Evolutionary conservation across 1,139 yeast species (phyloP).

Genomic region (Blastobotrys illinoisensis): DNA sequence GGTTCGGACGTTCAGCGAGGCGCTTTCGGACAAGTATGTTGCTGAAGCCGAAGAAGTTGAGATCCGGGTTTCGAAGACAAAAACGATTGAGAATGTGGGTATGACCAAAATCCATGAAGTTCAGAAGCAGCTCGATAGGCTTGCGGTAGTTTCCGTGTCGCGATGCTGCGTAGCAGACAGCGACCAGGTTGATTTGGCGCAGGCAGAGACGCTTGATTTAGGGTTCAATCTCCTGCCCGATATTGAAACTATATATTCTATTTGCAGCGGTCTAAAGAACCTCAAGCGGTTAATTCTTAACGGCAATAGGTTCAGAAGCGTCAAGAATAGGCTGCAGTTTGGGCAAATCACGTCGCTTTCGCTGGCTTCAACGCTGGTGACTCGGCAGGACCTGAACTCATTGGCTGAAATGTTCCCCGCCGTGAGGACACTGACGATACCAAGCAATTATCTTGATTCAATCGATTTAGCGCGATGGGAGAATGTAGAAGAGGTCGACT

Average conservation of each 20-base stretch:
- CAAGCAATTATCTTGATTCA: conserved; percentile 40
- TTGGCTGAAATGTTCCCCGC: conserved; percentile 41
- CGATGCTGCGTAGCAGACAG: conserved; percentile 26
- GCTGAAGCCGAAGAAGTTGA: conserved; percentile 29
- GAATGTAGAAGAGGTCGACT: conserved; percentile 34
- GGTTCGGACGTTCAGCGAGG: conserved; percentile 40
- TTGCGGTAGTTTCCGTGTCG: conserved; percentile 49
- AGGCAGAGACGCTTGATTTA: conserved; percentile 48
- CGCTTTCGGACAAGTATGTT: conserved; percentile 47
- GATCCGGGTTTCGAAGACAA: conserved; percentile 37
- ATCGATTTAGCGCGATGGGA: conserved; percentile 8
- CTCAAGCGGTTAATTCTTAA: conserved; percentile 49
- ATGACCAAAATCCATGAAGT: conserved; percentile 48
- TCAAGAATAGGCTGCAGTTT: conserved; percentile 4
- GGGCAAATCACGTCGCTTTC: conserved; percentile 28
- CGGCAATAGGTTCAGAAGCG: conserved; percentile 53
- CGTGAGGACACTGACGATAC: conserved; percentile 41
- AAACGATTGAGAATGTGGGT: conserved; percentile 58
- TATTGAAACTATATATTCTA: conserved; percentile 37
- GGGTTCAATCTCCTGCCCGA: conserved; percentile 52
- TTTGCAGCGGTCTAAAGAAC: conserved; percentile 36
- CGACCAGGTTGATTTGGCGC: conserved; percentile 20
- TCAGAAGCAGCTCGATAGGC: conserved; percentile 43
- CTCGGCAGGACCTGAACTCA: conserved; percentile 25
- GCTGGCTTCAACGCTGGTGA: conserved; percentile 36